Conservation (phyloP, 371 early-diverging fungal species). For the Amoeboaphelidium occidentale region DNA sequence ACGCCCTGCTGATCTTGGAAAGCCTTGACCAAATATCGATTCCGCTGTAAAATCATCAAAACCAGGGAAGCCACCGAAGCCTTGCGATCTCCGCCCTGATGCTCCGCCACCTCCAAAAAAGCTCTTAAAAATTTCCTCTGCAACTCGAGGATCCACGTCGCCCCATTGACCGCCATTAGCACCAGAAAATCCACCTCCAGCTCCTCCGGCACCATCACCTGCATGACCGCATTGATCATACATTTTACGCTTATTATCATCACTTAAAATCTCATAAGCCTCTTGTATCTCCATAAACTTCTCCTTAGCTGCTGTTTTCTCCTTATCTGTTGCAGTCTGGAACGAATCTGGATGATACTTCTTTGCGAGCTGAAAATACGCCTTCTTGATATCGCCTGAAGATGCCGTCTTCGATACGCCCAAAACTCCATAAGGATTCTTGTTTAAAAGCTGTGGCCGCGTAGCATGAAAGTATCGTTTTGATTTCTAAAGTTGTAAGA, state of each 20-base stretch:
- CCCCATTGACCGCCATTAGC: not conserved
- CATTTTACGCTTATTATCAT: conserved; percentile 61
- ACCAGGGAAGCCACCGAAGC: not conserved
- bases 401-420: conserved; percentile 44
- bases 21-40: not conserved
- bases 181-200: not conserved
- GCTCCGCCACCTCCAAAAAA: not conserved
- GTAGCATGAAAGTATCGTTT: too few relatives aligned
- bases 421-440: conserved; percentile 46
- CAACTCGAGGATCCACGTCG: not conserved
- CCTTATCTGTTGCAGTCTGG: conserved; percentile 58
- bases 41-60: not conserved
- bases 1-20: not conserved
- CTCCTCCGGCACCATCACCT: conserved; percentile 14
- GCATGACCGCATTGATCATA: conserved; percentile 88
- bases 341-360: conserved; percentile 19
- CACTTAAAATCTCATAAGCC: conserved; percentile 75
- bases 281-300: conserved; percentile 60
- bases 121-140: not conserved
- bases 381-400: conserved; percentile 54
- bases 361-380: conserved; percentile 8
- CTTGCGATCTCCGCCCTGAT: not conserved
- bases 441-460: too few relatives aligned
- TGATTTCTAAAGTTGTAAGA: too few relatives aligned
- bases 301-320: conserved; percentile 29